Base-by-base conservation (phyloP, 352 stramenopile species). In the Thalassiosira mediterranea region DNA sequence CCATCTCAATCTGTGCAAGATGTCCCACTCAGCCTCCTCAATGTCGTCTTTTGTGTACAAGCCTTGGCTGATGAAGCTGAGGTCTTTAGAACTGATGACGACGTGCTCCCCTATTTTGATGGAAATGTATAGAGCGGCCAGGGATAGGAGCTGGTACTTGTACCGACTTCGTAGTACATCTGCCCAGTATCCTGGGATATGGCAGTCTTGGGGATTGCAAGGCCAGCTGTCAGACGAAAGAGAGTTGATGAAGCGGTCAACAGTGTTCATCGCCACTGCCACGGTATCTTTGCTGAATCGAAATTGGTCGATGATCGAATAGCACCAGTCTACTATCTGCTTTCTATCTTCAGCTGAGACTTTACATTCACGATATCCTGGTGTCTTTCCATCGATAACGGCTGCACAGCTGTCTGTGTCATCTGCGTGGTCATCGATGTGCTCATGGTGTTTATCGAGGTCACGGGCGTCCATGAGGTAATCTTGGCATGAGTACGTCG, bases 91-190 rank as follows among this genome's bases (percentile, higher is more conserved):
- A 40, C 68, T 52, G n/a, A 89, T 59, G 11, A 54, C 78, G 42
- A 72, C 25, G 3, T 26, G n/a, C 60, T 82, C 71, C 37, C 84
- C 51, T 11, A 87, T 70, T 44, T 89, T 89, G 21, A 86, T 69
- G 7, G 78, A 51, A 15, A 72, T 71, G 62, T 87, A 87, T 13
- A 89, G 37, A 2, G 53, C 46, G 17, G 76, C 58, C 40, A 89
- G 62, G 49, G 61, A 37, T 11, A 76, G 74, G 1, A 89, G 48
- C 56, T 89, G 82, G 62, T 72, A 89, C 17, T 66, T 13, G 29
- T 65, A 57, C 21, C 56, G 51, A 73, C 80, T 57, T 5, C 44
- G 15, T 1, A 81, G 34, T 31, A 59, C 38, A 21, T 46, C 10
- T 19, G 25, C 44, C 13, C n/a, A 32, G 32, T 3, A 13, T 28